Percentiles rank a stretch among this genome's conserved stretches.
These are phyloP conservation scores for Colletotrichum echinochloae DNA, from an alignment of 2,329 filamentous ascomycete species.

Conservation along the genomic window DNA sequence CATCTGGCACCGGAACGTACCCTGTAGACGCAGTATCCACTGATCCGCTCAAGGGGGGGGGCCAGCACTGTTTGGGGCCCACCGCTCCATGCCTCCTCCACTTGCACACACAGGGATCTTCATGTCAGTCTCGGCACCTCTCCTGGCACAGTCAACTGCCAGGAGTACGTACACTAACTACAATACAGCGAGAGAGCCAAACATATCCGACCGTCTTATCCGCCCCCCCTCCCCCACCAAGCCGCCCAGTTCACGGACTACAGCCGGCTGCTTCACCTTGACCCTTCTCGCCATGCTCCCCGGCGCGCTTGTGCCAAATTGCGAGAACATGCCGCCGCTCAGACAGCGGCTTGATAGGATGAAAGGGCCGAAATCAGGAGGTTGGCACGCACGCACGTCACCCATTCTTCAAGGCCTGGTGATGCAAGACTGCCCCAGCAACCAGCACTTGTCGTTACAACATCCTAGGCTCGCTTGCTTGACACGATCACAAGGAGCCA, in stretches of 20 bases:
- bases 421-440: slow-evolving; percentile 13
- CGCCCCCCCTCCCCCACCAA: no score
- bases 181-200: no score
- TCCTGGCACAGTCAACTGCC: neutral
- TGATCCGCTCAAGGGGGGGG: slow-evolving; percentile 33
- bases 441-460: neutral
- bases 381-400: neutral
- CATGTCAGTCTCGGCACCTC: slow-evolving; percentile 35
- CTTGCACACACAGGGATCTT: slow-evolving; percentile 7
- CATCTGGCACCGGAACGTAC: neutral
- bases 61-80: slow-evolving; percentile 7
- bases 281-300: slow-evolving; percentile 18
- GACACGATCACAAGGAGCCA: slow-evolving; percentile 5
- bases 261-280: slow-evolving; percentile 23
- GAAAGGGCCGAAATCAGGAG: neutral
- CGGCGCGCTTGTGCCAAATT: slow-evolving; percentile 17
- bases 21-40: slow-evolving; percentile 21
- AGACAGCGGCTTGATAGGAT: slow-evolving; percentile 25
- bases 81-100: neutral
- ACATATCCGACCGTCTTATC: slow-evolving; percentile 5
- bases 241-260: slow-evolving; percentile 21
- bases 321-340: slow-evolving; percentile 17
- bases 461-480: slow-evolving; percentile 14
- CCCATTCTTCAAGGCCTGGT: slow-evolving; percentile 14
- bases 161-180: no score